Evolutionary conservation across 2,329 filamentous ascomycete genomes (phyloP).

Genomic region (Sporothrix inflata): DNA sequence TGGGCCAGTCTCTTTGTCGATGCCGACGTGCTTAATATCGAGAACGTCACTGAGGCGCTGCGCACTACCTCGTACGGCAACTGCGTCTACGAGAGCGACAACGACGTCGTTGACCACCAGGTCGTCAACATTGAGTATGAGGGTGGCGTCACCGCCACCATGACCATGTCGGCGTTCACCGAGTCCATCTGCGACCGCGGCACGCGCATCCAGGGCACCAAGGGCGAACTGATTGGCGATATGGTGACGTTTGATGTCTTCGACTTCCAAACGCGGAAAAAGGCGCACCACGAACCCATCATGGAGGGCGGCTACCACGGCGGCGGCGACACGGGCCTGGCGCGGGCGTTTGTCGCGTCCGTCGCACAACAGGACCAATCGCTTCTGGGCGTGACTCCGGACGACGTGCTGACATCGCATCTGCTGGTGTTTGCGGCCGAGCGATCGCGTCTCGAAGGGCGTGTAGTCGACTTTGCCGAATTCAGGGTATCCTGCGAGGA

Average conservation of each 20-base stretch:
- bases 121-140: constrained; percentile 16
- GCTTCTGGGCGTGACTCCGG: background rate
- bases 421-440: constrained; percentile 8
- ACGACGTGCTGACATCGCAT: constrained; percentile 14
- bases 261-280: constrained; percentile 7
- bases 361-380: background rate
- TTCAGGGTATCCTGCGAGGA: constrained; percentile 15
- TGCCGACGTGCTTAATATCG: background rate
- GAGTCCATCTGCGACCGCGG: constrained; percentile 15
- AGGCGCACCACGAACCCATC: constrained; percentile 1
- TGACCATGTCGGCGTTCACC: constrained; percentile 19
- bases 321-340: constrained; percentile 15
- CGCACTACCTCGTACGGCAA: background rate
- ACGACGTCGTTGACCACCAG: constrained; percentile 20
- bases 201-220: constrained; percentile 17
- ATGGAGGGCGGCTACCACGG: constrained; percentile 2
- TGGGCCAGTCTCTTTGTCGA: constrained; percentile 11
- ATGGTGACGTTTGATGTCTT: constrained; percentile 16
- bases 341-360: background rate
- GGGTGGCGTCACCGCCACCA: constrained; percentile 10
- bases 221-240: constrained; percentile 13
- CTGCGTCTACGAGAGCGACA: constrained; percentile 19
- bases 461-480: constrained; percentile 13
- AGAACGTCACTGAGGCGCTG: background rate
- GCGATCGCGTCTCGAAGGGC: constrained; percentile 7